Base-by-base conservation (phyloP, 805 yeast species). In the Hanseniaspora pseudoguilliermondii region DNA sequence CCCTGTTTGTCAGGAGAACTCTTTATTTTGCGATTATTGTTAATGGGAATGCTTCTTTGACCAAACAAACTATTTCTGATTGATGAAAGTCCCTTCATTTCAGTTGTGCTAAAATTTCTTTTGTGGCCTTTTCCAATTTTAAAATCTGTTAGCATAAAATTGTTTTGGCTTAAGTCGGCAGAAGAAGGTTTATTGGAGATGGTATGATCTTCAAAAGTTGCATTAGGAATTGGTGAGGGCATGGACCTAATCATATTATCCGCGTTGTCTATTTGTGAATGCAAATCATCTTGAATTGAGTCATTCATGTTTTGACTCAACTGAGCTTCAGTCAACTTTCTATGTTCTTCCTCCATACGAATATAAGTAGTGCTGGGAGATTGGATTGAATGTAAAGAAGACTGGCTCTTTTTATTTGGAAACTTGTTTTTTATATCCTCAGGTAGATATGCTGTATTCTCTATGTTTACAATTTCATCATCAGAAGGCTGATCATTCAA, bases 351-450 rank as follows among this genome's bases (percentile, higher is more conserved):
- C 39, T 53, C 56, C 25, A 29, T 16, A 8, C 47, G 36, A n/a
- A 53, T 5, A 16, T 53, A 53, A n/a, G 56, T 53, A 7, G 50
- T 29, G 34, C 50, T 46, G 5, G 56, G 56, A 6, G 56, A 53
- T 20, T 48, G 49, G 23, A 53, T 53, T n/a, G 50, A 46, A 11
- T 35, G 50, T 20, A 53, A 35, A 18, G 56, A 41, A 21, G 47
- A 50, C 32, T 53, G 47, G 18, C 56, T 53, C 40, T 38, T 44
- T 39, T 53, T 46, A 11, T 18, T 27, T n/a, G 47, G 47, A 18
- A 44, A 29, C 21, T 34, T 46, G 18, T 29, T 32, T 21, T 29
- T 46, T 0, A 13, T 46, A 7, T 46, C 35, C 1, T 46, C 35
- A 10, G 49, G 49, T 34, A 46, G 5, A 21, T 10, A 27, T 27